Conservation (phyloP, 805 yeast genomes). For the Yarrowia keelungensis region DNA sequence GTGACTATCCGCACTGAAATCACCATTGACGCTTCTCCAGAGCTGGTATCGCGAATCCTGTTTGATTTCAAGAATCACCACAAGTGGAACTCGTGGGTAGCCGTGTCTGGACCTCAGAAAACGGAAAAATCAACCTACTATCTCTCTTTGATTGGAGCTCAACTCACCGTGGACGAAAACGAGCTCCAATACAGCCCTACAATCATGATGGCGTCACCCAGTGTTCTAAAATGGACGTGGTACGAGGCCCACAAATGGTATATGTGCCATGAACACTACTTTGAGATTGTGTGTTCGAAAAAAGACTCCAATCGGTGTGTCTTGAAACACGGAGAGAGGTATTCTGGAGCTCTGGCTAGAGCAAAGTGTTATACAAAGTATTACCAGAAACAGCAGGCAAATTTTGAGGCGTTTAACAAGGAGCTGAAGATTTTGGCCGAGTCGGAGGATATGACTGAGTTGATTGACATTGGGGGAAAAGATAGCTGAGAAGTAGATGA, state of each 20-base stretch:
- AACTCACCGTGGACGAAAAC: neutral
- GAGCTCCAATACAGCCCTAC: neutral
- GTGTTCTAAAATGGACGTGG: slow-evolving; percentile 13
- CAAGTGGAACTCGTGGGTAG: slow-evolving; percentile 2
- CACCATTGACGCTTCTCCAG: slow-evolving; percentile 13
- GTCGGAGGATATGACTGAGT: neutral
- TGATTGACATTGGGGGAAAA: neutral
- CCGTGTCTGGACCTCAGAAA: neutral
- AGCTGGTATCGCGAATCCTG: neutral
- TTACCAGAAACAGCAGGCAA: neutral
- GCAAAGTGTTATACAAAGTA: slow-evolving; percentile 1
- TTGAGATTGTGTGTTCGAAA: neutral
- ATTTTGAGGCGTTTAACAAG: neutral
- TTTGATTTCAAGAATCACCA: slow-evolving; percentile 1
- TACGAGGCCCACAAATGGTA: neutral
- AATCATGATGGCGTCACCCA: neutral
- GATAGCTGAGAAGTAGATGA: neutral
- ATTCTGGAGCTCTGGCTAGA: neutral
- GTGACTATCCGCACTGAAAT: slow-evolving; percentile 3
- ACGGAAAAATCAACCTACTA: slow-evolving; percentile 1
- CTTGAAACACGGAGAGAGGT: neutral
- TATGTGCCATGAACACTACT: slow-evolving; percentile 2
- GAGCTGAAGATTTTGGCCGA: neutral
- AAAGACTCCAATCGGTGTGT: neutral
- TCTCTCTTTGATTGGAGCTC: neutral